Evolutionary conservation across 768 basidiomycete species (phyloP), one percentile per base, ranked within the genome.

Genomic region (Albatrellus ellisii): DNA sequence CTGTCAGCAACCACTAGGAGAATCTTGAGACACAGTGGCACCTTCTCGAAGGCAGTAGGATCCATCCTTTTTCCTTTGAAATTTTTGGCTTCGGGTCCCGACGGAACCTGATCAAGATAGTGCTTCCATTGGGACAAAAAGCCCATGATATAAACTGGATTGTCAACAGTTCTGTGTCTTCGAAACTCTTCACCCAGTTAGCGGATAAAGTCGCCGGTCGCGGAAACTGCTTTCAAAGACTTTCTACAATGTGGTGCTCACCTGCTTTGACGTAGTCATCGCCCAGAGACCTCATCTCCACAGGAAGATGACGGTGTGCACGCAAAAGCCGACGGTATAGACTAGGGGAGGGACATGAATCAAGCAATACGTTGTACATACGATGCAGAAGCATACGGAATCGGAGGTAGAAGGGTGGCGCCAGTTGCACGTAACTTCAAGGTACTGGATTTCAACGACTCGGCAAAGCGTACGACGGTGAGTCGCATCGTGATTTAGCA

Each of bases 111-210:
- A 51, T 94, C 88, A 43, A 97, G 69, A 59, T 99, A 98, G 44
- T 73, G 58, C 59, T 94, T 95, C 94, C 94, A 99, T 54, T 97
- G 87, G 3, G 83, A 81, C 7, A 98, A 68, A 56, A 99, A 99
- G 2, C 89, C 91, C 57, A 98, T 94, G 47, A 97, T 77, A 57
- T 97, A 78, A 6, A 80, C 68, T 2, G 90, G 86, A 60, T 98
- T 97, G 17, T 79, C 79, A 9, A 79, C 74, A 18, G 72, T 65
- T 51, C 66, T 75, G 49, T 95, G 92, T 35, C 83, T 67, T 6
- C 84, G 77, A 60, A 95, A 98, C 61, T 99, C 94, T 88, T 46
- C 17, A 22, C 17, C 20, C 21, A 20, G 28, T n/a, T 34, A 12
- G 26, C 9, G 36, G 12, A 6, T 31, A 34, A 36, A 38, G 24